Evolutionary conservation across 495 filamentous ascomycete genomes (phyloP), one percentile per base, ranked within the genome.

Genomic region (Penicillium antarcticum): DNA sequence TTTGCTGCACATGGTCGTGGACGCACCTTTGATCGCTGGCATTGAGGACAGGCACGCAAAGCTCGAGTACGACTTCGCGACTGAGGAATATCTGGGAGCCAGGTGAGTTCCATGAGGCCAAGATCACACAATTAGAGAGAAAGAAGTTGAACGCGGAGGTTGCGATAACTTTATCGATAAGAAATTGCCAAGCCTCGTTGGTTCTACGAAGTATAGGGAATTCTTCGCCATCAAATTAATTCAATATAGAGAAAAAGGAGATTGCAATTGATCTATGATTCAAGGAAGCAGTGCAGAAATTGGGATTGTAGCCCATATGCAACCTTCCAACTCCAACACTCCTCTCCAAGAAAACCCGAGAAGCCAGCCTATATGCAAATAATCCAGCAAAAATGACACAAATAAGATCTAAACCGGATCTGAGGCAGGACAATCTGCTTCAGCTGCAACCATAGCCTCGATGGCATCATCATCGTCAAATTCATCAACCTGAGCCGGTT

Each of bases 381-480:
- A 10, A 29, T 29, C 26, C 26, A 29, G 9, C 26, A 29, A 29
- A 29, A 8, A 29, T 29, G 26, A 29, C 26, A 29, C 5, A 29
- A 5, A 29, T 8, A 29, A 8, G 6, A 29, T 1, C 44, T 42
- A 47, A 31, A 40, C 31, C 10, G 23, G 11, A 21, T 42, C 37
- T 34, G 31, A 51, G 24, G 29, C 8, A 7, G 9, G 24, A 14
- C 42, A 40, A 10, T 55, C 48, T 19, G 56, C 40, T 40, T 67
- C 68, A 16, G 61, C 61, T 24, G 63, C 68, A 23, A 63, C 60
- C n/a, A 76, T 52, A 26, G 68, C 70, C 52, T 75, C 71, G 14
- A 75, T 56, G 24, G 65, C 70, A 52, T 76, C 73, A 10, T 61
- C 55, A 49, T 72, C 73, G 45, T 70, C 70, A 55, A 71, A 72